Evolutionary conservation across 768 basidiomycete species (phyloP).

Genomic region (Fomitopsis serialis): DNA sequence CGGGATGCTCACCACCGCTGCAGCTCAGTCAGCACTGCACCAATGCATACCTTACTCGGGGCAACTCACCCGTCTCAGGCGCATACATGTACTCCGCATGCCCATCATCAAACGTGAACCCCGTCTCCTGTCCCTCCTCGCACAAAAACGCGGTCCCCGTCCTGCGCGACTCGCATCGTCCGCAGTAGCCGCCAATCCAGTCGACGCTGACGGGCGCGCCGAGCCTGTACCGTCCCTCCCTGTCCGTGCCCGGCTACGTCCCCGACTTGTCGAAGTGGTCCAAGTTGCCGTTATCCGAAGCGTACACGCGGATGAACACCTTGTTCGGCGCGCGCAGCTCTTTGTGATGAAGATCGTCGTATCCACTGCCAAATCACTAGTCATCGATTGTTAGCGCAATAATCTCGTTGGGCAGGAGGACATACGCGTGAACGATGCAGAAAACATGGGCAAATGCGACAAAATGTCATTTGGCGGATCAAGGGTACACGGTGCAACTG

Average conservation of each 20-base stretch:
- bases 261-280: constrained; percentile 9
- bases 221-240: constrained; percentile 13
- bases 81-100: constrained; percentile 13
- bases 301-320: constrained; percentile 8
- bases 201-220: constrained; percentile 25
- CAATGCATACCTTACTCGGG: no score
- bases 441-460: no score
- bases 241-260: constrained; percentile 6
- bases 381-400: no score
- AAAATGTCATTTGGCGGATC: no score
- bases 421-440: no score
- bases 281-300: constrained; percentile 9
- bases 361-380: no score
- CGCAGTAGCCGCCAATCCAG: constrained; percentile 23
- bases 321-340: constrained; percentile 4
- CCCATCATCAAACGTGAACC: constrained; percentile 12
- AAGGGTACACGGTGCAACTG: no score
- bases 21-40: not conserved
- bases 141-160: constrained; percentile 13
- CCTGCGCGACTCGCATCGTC: constrained; percentile 18
- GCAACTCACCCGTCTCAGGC: constrained; percentile 6
- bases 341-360: no score
- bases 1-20: constrained; percentile 9
- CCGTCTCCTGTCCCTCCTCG: constrained; percentile 3
- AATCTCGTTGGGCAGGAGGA: no score